phyloP scores from a whole-genome alignment of 768 basidiomycete species.

The Russula compacta region DNA sequence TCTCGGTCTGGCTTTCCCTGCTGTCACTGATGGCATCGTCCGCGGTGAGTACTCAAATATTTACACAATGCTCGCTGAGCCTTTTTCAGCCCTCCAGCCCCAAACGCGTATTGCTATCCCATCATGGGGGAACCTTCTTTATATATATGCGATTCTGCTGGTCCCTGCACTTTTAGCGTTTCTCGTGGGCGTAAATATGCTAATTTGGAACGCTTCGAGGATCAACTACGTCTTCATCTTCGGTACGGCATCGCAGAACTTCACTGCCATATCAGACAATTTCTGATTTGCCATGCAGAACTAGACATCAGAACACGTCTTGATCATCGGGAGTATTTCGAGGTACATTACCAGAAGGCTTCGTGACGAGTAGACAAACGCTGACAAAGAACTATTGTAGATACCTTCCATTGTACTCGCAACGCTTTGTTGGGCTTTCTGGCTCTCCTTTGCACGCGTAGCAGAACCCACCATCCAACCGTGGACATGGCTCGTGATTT shows the following conservation, averaged over 20 bases:
- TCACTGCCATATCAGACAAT: not conserved
- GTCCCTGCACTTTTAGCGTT: slow-evolving; percentile 69
- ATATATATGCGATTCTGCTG: slow-evolving; percentile 65
- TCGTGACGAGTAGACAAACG: not conserved
- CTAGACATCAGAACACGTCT: slow-evolving; percentile 16
- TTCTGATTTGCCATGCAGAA: not conserved
- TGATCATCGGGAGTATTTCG: slow-evolving; percentile 72
- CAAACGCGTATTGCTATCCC: slow-evolving; percentile 47
- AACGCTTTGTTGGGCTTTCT: slow-evolving; percentile 70
- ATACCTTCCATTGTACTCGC: slow-evolving; percentile 74
- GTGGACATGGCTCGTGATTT: slow-evolving; percentile 70
- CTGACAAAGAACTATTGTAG: slow-evolving; percentile 30
- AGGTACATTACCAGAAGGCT: slow-evolving; percentile 32
- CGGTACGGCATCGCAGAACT: slow-evolving; percentile 35
- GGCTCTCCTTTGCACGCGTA: slow-evolving; percentile 67
- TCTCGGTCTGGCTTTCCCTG: slow-evolving; percentile 66
- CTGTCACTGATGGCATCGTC: slow-evolving; percentile 52
- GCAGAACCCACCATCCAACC: slow-evolving; percentile 49
- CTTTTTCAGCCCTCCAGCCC: slow-evolving; percentile 42
- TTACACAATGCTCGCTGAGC: not conserved
- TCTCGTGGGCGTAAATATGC: slow-evolving; percentile 74
- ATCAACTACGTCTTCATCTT: slow-evolving; percentile 96
- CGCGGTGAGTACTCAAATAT: slow-evolving; percentile 37
- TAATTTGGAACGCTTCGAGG: slow-evolving; percentile 62
- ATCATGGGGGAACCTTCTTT: slow-evolving; percentile 65